Evolutionary conservation across 306 rosid species (phyloP).

Genomic region (Fragaria nilgerrensis): DNA sequence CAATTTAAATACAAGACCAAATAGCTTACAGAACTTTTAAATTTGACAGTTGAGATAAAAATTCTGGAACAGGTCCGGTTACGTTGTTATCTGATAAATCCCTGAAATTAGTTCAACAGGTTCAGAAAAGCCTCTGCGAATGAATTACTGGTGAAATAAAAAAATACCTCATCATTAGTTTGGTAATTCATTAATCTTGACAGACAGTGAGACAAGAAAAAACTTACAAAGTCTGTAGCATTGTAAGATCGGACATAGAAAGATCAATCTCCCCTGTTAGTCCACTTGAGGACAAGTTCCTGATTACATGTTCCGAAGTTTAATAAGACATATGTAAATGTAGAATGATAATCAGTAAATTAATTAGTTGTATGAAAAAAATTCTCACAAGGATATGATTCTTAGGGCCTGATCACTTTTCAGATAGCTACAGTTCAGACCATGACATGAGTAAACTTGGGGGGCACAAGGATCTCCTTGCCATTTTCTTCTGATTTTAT

Average conservation of each 20-base stretch:
- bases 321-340: neutral
- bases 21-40: neutral
- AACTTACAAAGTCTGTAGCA: conserved; percentile 44
- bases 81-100: neutral
- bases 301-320: neutral
- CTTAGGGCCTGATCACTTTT: neutral
- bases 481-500: neutral
- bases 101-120: neutral
- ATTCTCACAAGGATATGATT: neutral
- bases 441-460: neutral
- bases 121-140: neutral
- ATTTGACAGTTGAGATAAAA: neutral
- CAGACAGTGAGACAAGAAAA: neutral
- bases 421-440: neutral
- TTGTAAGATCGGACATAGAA: conserved; percentile 34
- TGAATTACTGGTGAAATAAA: neutral
- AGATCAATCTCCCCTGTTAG: conserved; percentile 13
- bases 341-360: neutral
- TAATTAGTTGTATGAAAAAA: neutral
- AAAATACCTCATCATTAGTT: neutral
- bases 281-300: conserved; percentile 25
- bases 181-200: neutral
- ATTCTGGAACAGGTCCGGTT: neutral
- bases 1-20: no score
- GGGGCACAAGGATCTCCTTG: neutral